A percentile compares a stretch with the other conserved stretches of the same genome.
Evolutionary conservation across 2,329 filamentous ascomycete genomes (phyloP).

Genomic region (Trichoderma oligosporum): DNA sequence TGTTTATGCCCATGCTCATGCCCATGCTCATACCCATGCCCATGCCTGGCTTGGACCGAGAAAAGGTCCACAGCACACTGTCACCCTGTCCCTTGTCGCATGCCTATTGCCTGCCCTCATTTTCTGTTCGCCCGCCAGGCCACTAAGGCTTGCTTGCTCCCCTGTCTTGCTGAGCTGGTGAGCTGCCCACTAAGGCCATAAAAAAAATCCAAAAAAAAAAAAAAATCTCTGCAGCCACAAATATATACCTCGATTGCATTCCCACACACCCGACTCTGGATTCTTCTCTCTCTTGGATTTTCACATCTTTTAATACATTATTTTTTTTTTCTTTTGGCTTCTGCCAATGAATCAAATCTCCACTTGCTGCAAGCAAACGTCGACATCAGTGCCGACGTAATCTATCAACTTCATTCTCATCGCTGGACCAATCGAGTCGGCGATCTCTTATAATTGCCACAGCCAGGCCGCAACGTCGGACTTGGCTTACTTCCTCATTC

Average conservation of each 20-base stretch:
- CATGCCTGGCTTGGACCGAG: background rate
- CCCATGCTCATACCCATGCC: too few relatives aligned
- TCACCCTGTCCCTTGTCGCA: conserved; percentile 25
- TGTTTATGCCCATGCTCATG: background rate
- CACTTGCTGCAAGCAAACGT: conserved; percentile 23
- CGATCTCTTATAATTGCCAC: conserved; percentile 28
- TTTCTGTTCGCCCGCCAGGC: too few relatives aligned
- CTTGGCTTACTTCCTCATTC: conserved; percentile 29
- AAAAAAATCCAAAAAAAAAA: too few relatives aligned
- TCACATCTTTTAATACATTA: too few relatives aligned
- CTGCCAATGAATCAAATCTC: conserved; percentile 35
- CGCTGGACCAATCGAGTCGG: conserved; percentile 30
- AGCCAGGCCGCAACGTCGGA: conserved; percentile 27
- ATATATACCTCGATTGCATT: conserved; percentile 35
- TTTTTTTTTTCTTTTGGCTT: conserved; percentile 37
- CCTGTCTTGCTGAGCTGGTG: conserved; percentile 16
- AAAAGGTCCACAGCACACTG: background rate
- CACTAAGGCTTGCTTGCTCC: conserved; percentile 3
- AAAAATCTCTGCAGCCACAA: conserved; percentile 28
- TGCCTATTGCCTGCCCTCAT: conserved; percentile 26
- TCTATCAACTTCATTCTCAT: background rate
- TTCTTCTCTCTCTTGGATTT: conserved; percentile 22
- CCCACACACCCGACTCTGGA: conserved; percentile 22
- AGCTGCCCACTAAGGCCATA: conserved; percentile 26
- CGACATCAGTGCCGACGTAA: conserved; percentile 29